phyloP scores from a whole-genome alignment of 2,329 filamentous ascomycete genomes.

The Fusarium sp. region DNA sequence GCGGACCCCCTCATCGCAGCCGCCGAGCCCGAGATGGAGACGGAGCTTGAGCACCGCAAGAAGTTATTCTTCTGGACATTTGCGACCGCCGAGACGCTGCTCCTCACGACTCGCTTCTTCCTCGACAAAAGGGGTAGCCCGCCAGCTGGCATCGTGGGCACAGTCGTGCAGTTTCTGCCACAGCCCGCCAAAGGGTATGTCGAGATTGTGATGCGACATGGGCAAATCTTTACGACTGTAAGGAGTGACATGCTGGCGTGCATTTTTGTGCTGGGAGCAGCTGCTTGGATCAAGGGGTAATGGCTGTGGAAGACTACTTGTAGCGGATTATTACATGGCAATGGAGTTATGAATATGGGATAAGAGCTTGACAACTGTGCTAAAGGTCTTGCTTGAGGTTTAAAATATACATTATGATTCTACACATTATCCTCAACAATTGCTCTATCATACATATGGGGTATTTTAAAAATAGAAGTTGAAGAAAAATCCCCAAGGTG shows the following conservation, averaged over 20 bases:
- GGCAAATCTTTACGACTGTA: slow-evolving; percentile 75
- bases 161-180: slow-evolving; percentile 71
- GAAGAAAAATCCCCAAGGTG: no score
- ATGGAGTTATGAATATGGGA: slow-evolving; percentile 8
- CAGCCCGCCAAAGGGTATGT: slow-evolving; percentile 69
- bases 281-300: slow-evolving; percentile 54
- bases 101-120: slow-evolving; percentile 77
- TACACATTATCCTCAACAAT: neutral
- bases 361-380: neutral
- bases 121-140: slow-evolving; percentile 68
- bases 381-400: neutral
- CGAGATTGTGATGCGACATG: slow-evolving; percentile 69
- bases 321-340: slow-evolving; percentile 7
- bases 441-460: neutral
- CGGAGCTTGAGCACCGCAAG: slow-evolving; percentile 47
- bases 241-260: slow-evolving; percentile 77
- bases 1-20: slow-evolving; percentile 37
- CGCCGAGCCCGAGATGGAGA: slow-evolving; percentile 41
- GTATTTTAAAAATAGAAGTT: neutral
- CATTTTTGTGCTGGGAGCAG: slow-evolving; percentile 76
- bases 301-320: neutral
- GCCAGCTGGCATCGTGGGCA: slow-evolving; percentile 70
- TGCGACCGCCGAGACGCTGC: slow-evolving; percentile 75
- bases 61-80: slow-evolving; percentile 78
- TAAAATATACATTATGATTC: slow-evolving; percentile 23